Base-by-base conservation (phyloP, 164 flowering plant genomes). In the Annona cherimola region DNA sequence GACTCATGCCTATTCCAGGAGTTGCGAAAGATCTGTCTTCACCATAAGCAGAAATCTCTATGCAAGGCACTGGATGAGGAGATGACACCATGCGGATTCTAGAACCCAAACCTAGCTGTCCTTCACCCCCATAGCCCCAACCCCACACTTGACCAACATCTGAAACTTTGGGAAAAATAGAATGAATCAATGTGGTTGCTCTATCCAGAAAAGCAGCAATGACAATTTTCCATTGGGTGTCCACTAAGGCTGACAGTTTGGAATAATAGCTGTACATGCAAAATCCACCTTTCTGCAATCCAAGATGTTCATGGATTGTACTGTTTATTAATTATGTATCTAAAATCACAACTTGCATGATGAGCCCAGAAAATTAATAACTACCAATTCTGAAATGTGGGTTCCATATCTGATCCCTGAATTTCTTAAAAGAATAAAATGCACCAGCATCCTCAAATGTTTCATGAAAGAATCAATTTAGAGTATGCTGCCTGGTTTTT, bases 51-150 rank as follows among this genome's bases (percentile, higher is more conserved):
- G 90, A 75, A 14, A 93, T 76, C 70, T 90, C 94, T 5, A 92
- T 74, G 75, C 98, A 96, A 63, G 96, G 92, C n/a, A 96, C 76
- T 45, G 82, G 97, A 80, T 92, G 99, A 69, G 99, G 99, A 75
- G 97, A 90, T 69, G 98, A 90, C 68, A 93, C 99, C 95, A 89
- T 86, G 3, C 93, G 90, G 70, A 92, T 89, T 50, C 97, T 88
- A 63, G 97, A 90, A 43, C 99, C 99, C 83, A 91, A 78, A 61
- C 99, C 99, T 69, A 96, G 88, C 82, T 96, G 99, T 43, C 99
- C 99, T 76, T 96, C 99, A 40, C 99, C 99, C 75, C 99, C 99
- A 84, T 96, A 96, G 70, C 98, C 99, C 99, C 98, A 96, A 81
- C 99, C 99, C 99, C 99, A 96, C 78, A 96, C 97, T 79, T 96